Conservation (phyloP, 345 rosid species). For the Eucalyptus shirleyi region DNA sequence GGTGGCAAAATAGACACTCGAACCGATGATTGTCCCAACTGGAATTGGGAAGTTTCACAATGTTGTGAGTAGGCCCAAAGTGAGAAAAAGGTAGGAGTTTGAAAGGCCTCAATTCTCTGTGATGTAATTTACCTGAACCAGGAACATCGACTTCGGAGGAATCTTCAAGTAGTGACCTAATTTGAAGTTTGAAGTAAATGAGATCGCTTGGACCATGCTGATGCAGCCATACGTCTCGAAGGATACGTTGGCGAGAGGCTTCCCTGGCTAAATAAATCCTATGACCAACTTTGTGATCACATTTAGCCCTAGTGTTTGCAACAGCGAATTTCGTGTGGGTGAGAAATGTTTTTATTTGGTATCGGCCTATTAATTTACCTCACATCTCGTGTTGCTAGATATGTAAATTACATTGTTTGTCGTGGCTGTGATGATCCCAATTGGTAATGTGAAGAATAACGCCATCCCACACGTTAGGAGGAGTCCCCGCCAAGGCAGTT, state of each 20-base stretch:
- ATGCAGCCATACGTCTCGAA: slow-evolving; percentile 80
- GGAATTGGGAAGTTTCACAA: background rate
- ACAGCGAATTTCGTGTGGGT: background rate
- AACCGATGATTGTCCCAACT: slow-evolving; percentile 53
- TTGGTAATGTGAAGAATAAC: slow-evolving; percentile 58
- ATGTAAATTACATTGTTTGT: slow-evolving; percentile 36
- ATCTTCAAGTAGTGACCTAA: slow-evolving; percentile 84
- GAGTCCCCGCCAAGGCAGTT: slow-evolving; percentile 89
- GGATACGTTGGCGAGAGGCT: slow-evolving; percentile 65
- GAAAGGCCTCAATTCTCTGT: background rate
- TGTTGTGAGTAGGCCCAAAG: background rate
- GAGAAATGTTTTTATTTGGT: background rate
- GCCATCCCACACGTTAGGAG: slow-evolving; percentile 48
- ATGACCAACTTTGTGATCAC: slow-evolving; percentile 72
- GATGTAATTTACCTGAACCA: slow-evolving; percentile 31
- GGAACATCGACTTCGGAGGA: slow-evolving; percentile 73
- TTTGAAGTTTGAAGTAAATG: slow-evolving; percentile 57
- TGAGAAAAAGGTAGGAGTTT: background rate
- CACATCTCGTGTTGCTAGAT: background rate
- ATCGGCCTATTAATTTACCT: background rate
- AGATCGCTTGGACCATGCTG: slow-evolving; percentile 67
- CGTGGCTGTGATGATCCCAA: slow-evolving; percentile 66
- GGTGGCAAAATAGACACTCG: slow-evolving; percentile 46
- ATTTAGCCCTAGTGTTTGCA: slow-evolving; percentile 57
- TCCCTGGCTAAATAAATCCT: slow-evolving; percentile 58